phyloP scores from a whole-genome alignment of 2,329 filamentous ascomycete species.

The Furcasterigmium sp. region DNA sequence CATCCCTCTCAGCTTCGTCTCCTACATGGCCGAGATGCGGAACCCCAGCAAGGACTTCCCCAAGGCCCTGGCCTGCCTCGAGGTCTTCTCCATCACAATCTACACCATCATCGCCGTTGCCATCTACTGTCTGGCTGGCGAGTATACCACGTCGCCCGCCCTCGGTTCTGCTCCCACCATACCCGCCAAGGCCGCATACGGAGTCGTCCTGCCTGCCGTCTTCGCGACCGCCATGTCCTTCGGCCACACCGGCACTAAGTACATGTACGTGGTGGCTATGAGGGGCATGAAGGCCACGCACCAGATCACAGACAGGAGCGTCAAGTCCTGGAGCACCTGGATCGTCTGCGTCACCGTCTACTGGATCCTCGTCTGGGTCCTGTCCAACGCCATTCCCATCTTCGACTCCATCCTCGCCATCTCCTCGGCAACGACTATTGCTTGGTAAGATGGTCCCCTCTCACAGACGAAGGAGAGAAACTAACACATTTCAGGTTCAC shows the following conservation, averaged over 20 bases:
- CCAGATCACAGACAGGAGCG: constrained; percentile 25
- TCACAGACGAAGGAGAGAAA: neutral
- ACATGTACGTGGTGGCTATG: constrained; percentile 26
- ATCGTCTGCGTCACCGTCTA: constrained; percentile 24
- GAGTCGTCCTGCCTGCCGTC: constrained; percentile 22
- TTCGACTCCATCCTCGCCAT: constrained; percentile 31
- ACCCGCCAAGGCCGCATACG: constrained; percentile 26
- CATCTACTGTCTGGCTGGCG: constrained; percentile 24
- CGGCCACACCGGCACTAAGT: constrained; percentile 27
- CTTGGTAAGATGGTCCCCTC: constrained; percentile 19
- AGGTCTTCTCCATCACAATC: constrained; percentile 24
- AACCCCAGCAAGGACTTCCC: constrained; percentile 25
- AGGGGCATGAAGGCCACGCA: constrained; percentile 23
- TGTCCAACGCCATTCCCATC: constrained; percentile 30
- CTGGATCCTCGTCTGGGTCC: constrained; percentile 26
- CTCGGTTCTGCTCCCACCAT: constrained; percentile 24
- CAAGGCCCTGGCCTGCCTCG: constrained; percentile 21
- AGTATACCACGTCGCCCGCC: constrained; percentile 26
- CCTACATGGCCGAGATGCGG: constrained; percentile 27
- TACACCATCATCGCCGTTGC: constrained; percentile 25
- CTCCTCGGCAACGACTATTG: constrained; percentile 27
- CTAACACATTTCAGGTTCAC: constrained; percentile 11
- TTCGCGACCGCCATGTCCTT: constrained; percentile 23
- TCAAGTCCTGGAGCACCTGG: constrained; percentile 28
- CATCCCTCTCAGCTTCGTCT: constrained; percentile 19